Base-by-base conservation (phyloP, 139 green algal species). In the Mychonastes homosphaera region DNA sequence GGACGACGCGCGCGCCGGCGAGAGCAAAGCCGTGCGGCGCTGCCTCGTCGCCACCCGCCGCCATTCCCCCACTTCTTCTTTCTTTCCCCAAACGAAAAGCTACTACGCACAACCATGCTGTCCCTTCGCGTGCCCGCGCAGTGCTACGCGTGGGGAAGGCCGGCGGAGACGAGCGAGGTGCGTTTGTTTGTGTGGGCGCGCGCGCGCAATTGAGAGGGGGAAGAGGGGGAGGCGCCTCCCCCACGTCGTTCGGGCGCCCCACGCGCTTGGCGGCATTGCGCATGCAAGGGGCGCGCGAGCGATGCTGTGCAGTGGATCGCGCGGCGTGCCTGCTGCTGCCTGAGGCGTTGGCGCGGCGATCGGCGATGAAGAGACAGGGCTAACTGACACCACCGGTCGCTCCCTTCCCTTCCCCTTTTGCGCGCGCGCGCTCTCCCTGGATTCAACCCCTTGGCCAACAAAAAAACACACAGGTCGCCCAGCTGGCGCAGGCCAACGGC, bases 141-240 rank as follows among this genome's bases (percentile, higher is more conserved):
- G 62, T 90, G 89, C 62, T 97, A 97, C 50, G 90, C 82, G 2
- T 97, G 90, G 90, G 90, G 90, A 4, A 62, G 74, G 3, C 52
- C 49, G 12, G 71, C 64, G 0, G 53, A 58, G 1, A 44, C 75
- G 13, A 84, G 73, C 43, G 79, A 90, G 79, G 85, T 94, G 41
- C 23, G 57, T 35, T 33, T 10, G 24, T 43, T 57, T 36, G 16
- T 26, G 26, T 61, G 15, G 30, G 9, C 27, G 40, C 10, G 15
- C 46, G 46, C 15, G 46, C 16, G 19, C 19, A n/a, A 23, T 28
- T 23, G 50, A 9, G 10, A 41, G 24, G 13, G 40, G 26, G 16
- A 39, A 13, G 10, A 57, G 10, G n/a, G 18, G 21, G 34, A n/a
- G 24, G 28, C 12, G 0, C 26, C 24, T 32, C 23, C 6, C 4